phyloP scores from a whole-genome alignment of 495 filamentous ascomycete genomes.

The Stereocaulon alpinum region DNA sequence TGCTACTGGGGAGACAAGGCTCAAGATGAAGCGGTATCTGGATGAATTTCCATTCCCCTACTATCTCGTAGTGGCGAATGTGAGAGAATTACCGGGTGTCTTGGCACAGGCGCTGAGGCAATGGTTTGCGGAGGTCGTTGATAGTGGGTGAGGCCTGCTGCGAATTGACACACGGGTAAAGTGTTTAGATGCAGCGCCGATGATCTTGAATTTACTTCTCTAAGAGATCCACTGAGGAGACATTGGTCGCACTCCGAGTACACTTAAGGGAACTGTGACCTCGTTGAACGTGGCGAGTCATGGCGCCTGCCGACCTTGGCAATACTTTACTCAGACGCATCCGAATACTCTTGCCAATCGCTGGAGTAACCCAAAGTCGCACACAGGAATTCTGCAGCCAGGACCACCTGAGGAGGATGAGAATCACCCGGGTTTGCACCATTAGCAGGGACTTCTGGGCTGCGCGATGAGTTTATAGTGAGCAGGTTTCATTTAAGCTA shows the following conservation, averaged over 20 bases:
- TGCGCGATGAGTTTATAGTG: too few species aligned
- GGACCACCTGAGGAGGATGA: slow-evolving; percentile 27
- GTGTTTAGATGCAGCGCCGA: too few species aligned
- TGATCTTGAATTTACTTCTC: too few species aligned
- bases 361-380: neutral
- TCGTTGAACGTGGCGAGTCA: too few species aligned
- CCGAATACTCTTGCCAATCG: neutral
- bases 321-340: too few species aligned
- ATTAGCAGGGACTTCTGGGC: too few species aligned
- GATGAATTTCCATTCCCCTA: slow-evolving; percentile 94
- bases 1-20: slow-evolving; percentile 47
- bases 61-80: slow-evolving; percentile 86
- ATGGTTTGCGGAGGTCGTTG: slow-evolving; percentile 91
- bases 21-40: slow-evolving; percentile 78
- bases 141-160: slow-evolving; percentile 10
- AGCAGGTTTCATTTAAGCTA: too few species aligned
- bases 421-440: slow-evolving; percentile 43
- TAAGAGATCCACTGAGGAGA: too few species aligned
- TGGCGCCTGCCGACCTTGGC: too few species aligned
- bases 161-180: too few species aligned
- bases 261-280: too few species aligned
- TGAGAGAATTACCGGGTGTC: slow-evolving; percentile 80
- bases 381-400: neutral
- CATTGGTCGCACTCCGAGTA: too few species aligned
- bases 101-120: slow-evolving; percentile 81